Evolutionary conservation across 306 rosid species (phyloP).

Genomic region (Astragalus membranaceus): DNA sequence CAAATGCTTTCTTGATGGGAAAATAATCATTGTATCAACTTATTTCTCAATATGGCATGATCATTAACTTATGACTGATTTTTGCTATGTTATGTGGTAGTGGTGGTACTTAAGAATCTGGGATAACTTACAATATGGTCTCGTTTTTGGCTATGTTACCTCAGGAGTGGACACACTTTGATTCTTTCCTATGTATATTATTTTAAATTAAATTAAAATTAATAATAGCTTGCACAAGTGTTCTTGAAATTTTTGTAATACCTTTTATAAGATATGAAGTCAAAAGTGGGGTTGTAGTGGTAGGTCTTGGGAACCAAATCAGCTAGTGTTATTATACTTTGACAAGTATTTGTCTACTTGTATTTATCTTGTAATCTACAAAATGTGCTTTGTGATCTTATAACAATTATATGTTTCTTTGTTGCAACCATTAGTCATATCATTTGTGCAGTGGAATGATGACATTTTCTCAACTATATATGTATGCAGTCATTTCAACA

Average conservation of each 20-base stretch:
- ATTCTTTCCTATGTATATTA: neutral
- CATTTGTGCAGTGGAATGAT: conserved; percentile 9
- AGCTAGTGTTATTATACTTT: neutral
- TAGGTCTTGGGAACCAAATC: neutral
- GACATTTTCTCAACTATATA: conserved; percentile 11
- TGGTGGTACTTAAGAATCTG: conserved; percentile 15
- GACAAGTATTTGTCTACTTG: neutral
- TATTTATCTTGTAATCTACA: neutral
- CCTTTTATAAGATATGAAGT: conserved; percentile 2
- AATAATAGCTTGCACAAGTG: neutral
- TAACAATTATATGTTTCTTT: neutral
- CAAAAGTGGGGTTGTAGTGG: neutral
- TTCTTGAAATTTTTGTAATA: neutral
- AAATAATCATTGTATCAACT: neutral
- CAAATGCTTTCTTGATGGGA: conserved; percentile 22
- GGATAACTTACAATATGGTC: neutral
- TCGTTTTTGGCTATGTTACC: conserved; percentile 6
- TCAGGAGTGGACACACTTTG: neutral
- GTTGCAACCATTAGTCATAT: neutral
- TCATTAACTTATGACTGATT: neutral
- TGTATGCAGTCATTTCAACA: conserved; percentile 69
- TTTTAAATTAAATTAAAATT: neutral
- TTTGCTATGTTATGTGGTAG: neutral
- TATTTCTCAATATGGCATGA: conserved; percentile 16
- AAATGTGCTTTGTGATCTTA: neutral